Conservation (phyloP, 2,329 filamentous ascomycete species). For the Pezizomycotina sp. region DNA sequence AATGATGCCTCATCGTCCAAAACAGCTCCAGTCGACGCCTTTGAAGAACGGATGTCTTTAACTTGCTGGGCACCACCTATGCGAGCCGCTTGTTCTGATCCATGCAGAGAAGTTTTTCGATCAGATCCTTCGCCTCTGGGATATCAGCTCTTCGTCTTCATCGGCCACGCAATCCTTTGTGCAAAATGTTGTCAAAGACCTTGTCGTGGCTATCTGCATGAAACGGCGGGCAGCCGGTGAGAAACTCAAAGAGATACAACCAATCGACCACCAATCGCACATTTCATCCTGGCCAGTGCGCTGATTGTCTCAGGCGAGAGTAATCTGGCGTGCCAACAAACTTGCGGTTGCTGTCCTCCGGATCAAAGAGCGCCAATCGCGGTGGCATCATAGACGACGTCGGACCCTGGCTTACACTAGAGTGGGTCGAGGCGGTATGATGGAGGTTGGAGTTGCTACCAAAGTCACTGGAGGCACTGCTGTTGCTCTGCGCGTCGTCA, state of each 20-base stretch:
- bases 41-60: constrained; percentile 77
- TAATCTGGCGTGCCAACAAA: constrained; percentile 98
- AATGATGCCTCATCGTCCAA: constrained; percentile 95
- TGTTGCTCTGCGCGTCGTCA: constrained; percentile 55
- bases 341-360: constrained; percentile 75
- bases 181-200: constrained; percentile 92
- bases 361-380: constrained; percentile 85
- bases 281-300: constrained; percentile 86
- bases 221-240: constrained; percentile 87
- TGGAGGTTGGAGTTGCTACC: constrained; percentile 23
- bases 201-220: constrained; percentile 77
- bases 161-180: constrained; percentile 91
- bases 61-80: constrained; percentile 91
- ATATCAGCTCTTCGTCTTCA: constrained; percentile 55
- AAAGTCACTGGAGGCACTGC: constrained; percentile 62
- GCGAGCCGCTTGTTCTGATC: constrained; percentile 64
- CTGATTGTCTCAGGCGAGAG: constrained; percentile 86
- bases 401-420: constrained; percentile 20
- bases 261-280: constrained; percentile 99
- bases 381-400: constrained; percentile 60
- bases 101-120: constrained; percentile 77
- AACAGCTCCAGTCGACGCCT: constrained; percentile 65
- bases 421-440: constrained; percentile 21
- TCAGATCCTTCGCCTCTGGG: constrained; percentile 77
- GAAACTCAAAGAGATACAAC: constrained; percentile 94